Percentiles rank a stretch among this genome's conserved stretches.
Conservation (phyloP, 768 basidiomycete species). For the Lactarius psammicola region DNA sequence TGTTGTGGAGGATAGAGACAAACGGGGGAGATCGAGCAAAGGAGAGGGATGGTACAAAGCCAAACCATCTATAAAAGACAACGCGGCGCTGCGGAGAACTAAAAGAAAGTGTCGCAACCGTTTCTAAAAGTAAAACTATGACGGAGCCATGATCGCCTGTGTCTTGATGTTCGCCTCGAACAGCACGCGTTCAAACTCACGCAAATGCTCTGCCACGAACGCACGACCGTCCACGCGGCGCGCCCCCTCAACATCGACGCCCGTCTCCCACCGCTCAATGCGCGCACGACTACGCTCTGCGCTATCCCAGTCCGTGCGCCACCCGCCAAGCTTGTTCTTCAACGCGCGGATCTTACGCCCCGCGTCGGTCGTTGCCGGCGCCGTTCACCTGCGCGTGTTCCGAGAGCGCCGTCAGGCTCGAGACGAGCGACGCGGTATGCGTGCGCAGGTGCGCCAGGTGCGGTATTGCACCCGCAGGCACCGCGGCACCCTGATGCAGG, state of each 20-base stretch:
- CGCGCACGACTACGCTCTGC: constrained; percentile 73
- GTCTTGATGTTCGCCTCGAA: constrained; percentile 74
- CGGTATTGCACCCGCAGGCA: constrained; percentile 58
- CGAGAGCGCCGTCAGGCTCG: constrained; percentile 72
- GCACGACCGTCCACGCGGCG: constrained; percentile 64
- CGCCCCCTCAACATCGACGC: constrained; percentile 42
- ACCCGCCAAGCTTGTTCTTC: constrained; percentile 78
- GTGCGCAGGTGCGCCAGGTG: constrained; percentile 71
- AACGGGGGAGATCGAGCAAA: constrained; percentile 23
- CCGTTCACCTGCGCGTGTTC: constrained; percentile 89
- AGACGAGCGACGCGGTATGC: constrained; percentile 69
- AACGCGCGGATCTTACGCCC: constrained; percentile 83
- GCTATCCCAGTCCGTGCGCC: constrained; percentile 80
- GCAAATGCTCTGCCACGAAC: constrained; percentile 75
- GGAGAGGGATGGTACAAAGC: background rate
- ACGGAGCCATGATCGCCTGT: constrained; percentile 78
- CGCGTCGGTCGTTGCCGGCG: constrained; percentile 79
- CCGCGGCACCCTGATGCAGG: constrained; percentile 44
- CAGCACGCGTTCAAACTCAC: constrained; percentile 70
- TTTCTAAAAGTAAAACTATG: constrained; percentile 32
- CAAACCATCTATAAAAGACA: constrained; percentile 8
- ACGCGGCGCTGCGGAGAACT: background rate
- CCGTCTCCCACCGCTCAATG: constrained; percentile 82
- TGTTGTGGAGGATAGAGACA: background rate
- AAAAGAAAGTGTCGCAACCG: background rate